Evolutionary conservation across 2,329 filamentous ascomycete genomes (phyloP).

Genomic region (Aspergillus sp.): DNA sequence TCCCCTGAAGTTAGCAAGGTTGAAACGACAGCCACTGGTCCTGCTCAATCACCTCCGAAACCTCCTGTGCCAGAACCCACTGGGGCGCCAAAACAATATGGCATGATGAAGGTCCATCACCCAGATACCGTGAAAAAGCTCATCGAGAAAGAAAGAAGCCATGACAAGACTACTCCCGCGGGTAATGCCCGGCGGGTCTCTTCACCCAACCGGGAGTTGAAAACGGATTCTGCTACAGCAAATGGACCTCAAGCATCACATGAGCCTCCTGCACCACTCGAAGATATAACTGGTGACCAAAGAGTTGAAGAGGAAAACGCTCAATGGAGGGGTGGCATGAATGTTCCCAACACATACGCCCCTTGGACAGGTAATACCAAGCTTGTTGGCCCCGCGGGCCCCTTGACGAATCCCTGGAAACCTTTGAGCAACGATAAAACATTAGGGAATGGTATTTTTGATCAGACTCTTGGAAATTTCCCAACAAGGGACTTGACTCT

Average conservation of each 20-base stretch:
- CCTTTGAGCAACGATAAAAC: slow-evolving; percentile 55
- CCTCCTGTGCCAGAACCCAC: slow-evolving; percentile 58
- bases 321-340: slow-evolving; percentile 41
- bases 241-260: slow-evolving; percentile 31
- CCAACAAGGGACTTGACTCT: slow-evolving; percentile 45
- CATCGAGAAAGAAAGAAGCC: slow-evolving; percentile 35
- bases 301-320: slow-evolving; percentile 33
- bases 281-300: slow-evolving; percentile 25
- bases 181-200: slow-evolving; percentile 29
- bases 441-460: slow-evolving; percentile 65
- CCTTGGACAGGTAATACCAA: slow-evolving; percentile 39
- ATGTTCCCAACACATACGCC: slow-evolving; percentile 36
- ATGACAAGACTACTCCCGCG: slow-evolving; percentile 31
- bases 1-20: slow-evolving; percentile 26
- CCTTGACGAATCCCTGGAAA: slow-evolving; percentile 58
- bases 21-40: slow-evolving; percentile 25
- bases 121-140: slow-evolving; percentile 53
- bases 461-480: slow-evolving; percentile 52
- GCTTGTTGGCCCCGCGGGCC: slow-evolving; percentile 31
- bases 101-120: slow-evolving; percentile 63
- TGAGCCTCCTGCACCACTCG: slow-evolving; percentile 21
- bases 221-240: slow-evolving; percentile 21
- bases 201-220: slow-evolving; percentile 33
- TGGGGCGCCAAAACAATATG: slow-evolving; percentile 59
- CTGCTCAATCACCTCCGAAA: slow-evolving; percentile 56